Evolutionary conservation across 495 filamentous ascomycete genomes (phyloP).

Genomic region (Cetradonia linearis): DNA sequence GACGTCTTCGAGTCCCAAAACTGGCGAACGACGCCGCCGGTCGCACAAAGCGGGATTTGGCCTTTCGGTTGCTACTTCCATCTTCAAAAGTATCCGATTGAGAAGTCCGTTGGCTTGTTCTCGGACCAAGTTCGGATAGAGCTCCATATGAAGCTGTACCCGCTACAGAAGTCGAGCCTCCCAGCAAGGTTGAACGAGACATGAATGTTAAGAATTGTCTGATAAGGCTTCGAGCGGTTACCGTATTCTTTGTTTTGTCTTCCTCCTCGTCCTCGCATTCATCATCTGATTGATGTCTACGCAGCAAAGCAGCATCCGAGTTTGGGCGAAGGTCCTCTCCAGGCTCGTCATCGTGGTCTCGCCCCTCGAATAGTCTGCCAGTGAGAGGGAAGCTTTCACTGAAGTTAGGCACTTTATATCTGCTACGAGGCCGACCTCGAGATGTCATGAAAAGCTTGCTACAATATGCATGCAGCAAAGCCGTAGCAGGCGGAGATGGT

Average conservation of each 20-base stretch:
- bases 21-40: neutral
- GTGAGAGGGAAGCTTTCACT: neutral
- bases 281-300: slow-evolving; percentile 12
- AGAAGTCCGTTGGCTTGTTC: neutral
- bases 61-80: neutral
- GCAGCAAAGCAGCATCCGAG: slow-evolving; percentile 11
- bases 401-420: slow-evolving; percentile 1
- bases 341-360: neutral
- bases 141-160: slow-evolving; percentile 14
- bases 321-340: slow-evolving; percentile 10
- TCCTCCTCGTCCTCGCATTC: neutral
- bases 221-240: neutral
- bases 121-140: slow-evolving; percentile 1
- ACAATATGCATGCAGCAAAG: neutral
- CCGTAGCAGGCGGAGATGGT: neutral
- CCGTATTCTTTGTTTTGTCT: neutral
- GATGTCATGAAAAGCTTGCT: slow-evolving; percentile 9
- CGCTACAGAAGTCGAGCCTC: neutral
- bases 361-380: neutral
- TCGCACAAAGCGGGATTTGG: neutral
- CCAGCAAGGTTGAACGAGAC: slow-evolving; percentile 18
- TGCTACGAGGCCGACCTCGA: neutral
- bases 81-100: neutral
- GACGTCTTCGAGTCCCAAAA: neutral
- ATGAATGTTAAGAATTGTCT: slow-evolving; percentile 12